Evolutionary conservation across 305 asterid genomes (phyloP).

Genomic region (Andrographis paniculata): DNA sequence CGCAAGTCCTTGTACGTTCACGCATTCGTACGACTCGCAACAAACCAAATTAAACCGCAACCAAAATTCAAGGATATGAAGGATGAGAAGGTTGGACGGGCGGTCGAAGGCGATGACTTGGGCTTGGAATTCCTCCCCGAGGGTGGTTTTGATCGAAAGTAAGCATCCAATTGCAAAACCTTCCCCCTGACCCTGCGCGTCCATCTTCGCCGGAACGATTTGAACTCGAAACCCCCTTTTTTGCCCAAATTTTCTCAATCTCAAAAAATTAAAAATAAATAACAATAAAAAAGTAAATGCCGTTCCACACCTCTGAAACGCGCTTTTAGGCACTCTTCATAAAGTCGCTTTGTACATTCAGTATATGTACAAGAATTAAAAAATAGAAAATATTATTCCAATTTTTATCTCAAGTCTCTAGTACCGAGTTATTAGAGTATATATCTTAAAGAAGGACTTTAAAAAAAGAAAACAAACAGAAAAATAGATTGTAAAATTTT

Average conservation of each 20-base stretch:
- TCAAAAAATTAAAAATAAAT: too few species aligned
- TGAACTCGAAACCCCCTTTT: not conserved
- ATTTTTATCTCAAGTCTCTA: too few species aligned
- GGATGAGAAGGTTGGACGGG: conserved; percentile 35
- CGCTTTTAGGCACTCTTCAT: not conserved
- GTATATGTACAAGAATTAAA: too few species aligned
- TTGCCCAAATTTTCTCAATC: not conserved
- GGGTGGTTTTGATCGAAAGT: conserved; percentile 14
- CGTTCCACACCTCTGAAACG: not conserved
- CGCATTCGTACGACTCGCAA: not conserved
- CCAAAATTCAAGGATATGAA: conserved; percentile 28
- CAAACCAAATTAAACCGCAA: not conserved
- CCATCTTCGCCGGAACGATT: not conserved
- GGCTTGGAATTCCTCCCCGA: conserved; percentile 39
- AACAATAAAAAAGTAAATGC: too few species aligned
- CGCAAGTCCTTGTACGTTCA: not conserved
- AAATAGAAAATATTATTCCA: too few species aligned
- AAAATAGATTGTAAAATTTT: too few species aligned
- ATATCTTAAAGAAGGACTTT: too few species aligned
- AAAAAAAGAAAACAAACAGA: too few species aligned
- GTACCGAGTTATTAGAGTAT: too few species aligned
- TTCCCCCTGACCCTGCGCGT: conserved; percentile 2
- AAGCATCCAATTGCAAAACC: conserved; percentile 10
- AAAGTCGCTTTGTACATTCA: too few species aligned
- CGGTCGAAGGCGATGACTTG: conserved; percentile 36